Evolutionary conservation across 2,329 filamentous ascomycete genomes (phyloP).

Genomic region (Colletotrichum abscissum): DNA sequence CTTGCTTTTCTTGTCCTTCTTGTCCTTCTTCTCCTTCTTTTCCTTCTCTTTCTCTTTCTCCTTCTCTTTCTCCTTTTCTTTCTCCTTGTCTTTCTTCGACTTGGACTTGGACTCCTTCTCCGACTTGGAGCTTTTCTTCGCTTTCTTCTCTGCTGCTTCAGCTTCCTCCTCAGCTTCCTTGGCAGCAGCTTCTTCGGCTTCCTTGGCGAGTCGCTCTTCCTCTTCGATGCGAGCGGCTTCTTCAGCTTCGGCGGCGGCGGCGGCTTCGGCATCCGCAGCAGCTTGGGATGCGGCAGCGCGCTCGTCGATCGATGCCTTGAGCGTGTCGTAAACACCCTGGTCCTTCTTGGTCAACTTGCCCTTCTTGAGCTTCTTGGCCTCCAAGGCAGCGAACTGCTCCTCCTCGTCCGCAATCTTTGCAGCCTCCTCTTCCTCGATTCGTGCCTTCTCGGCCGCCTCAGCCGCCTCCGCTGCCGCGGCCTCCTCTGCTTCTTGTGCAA

Average conservation of each 20-base stretch:
- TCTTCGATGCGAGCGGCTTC: slow-evolving; percentile 44
- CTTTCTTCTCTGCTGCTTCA: slow-evolving; percentile 50
- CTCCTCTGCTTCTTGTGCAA: slow-evolving; percentile 43
- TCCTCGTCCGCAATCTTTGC: slow-evolving; percentile 45
- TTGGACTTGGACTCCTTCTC: slow-evolving; percentile 49
- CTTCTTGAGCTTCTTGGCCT: slow-evolving; percentile 62
- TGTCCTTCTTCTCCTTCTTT: slow-evolving; percentile 44
- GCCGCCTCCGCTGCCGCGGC: slow-evolving; percentile 42
- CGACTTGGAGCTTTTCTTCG: slow-evolving; percentile 52
- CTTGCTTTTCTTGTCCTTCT: slow-evolving; percentile 41
- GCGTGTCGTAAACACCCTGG: slow-evolving; percentile 54
- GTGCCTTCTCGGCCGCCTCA: slow-evolving; percentile 44
- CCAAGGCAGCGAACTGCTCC: slow-evolving; percentile 52
- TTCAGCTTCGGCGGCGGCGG: slow-evolving; percentile 51
- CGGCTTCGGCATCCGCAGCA: slow-evolving; percentile 44
- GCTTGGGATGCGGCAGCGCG: slow-evolving; percentile 55
- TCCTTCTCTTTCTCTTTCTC: slow-evolving; percentile 37
- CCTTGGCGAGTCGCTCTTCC: slow-evolving; percentile 46
- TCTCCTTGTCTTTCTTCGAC: slow-evolving; percentile 46
- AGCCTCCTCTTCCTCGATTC: slow-evolving; percentile 39
- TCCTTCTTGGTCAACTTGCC: slow-evolving; percentile 57
- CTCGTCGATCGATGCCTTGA: slow-evolving; percentile 48
- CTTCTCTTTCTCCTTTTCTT: slow-evolving; percentile 46
- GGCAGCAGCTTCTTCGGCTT: slow-evolving; percentile 54
- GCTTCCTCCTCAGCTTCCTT: slow-evolving; percentile 50